Conservation (phyloP, 1,284 basidiomycete genomes). For the Boletus albobrunnescens region DNA sequence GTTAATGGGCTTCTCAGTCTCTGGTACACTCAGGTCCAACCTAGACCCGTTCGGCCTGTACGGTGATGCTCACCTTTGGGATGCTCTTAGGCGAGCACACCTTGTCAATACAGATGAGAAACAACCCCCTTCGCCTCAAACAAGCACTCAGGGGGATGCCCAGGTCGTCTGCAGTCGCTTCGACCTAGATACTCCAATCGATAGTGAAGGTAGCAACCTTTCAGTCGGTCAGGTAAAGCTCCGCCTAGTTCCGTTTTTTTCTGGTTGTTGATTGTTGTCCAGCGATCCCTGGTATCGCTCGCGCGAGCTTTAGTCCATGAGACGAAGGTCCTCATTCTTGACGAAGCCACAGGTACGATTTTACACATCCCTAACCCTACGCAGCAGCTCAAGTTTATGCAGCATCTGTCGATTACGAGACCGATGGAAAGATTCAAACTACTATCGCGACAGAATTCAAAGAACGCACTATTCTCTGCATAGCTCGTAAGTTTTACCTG, state of each 20-base stretch:
- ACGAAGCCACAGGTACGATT: slow-evolving; percentile 61
- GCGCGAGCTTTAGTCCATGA: slow-evolving; percentile 81
- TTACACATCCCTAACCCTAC: neutral
- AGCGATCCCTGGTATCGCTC: slow-evolving; percentile 77
- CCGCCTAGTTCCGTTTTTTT: neutral
- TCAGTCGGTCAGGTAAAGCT: slow-evolving; percentile 49
- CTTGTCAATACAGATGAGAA: slow-evolving; percentile 52
- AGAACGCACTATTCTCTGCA: slow-evolving; percentile 76
- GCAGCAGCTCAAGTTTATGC: slow-evolving; percentile 7
- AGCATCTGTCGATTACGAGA: slow-evolving; percentile 80
- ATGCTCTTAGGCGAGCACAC: slow-evolving; percentile 76
- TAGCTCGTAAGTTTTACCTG: slow-evolving; percentile 54
- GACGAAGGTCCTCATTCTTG: slow-evolving; percentile 71
- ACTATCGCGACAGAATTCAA: slow-evolving; percentile 83
- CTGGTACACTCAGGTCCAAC: slow-evolving; percentile 78
- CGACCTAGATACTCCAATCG: slow-evolving; percentile 75
- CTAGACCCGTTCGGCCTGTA: slow-evolving; percentile 76
- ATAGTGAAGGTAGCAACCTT: slow-evolving; percentile 83
- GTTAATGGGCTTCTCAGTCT: slow-evolving; percentile 41
- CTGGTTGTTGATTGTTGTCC: slow-evolving; percentile 2
- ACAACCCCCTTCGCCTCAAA: neutral
- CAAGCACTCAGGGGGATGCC: neutral
- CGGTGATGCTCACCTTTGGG: slow-evolving; percentile 76
- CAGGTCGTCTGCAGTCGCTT: slow-evolving; percentile 48
- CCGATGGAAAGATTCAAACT: slow-evolving; percentile 79